These are phyloP conservation scores for Lentinula sp. DNA, from an alignment of 768 basidiomycete genomes.

Conservation along the genomic window DNA sequence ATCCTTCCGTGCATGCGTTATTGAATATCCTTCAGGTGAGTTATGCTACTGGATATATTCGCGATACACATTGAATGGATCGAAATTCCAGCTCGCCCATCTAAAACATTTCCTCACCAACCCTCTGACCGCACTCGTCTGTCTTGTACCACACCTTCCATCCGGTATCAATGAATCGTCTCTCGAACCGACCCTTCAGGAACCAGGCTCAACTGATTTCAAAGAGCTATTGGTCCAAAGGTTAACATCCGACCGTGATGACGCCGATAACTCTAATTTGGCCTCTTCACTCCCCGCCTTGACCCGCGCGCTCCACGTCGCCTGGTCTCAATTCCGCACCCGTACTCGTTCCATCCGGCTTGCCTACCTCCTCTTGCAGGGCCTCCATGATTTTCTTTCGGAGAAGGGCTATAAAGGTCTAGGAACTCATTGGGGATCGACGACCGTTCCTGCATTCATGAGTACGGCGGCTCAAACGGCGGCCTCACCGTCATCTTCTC, in stretches of 20 bases:
- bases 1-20: conserved; percentile 50
- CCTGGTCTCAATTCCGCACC: conserved; percentile 28
- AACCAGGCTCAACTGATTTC: conserved; percentile 21
- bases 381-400: conserved; percentile 38
- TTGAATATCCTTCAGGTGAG: conserved; percentile 58
- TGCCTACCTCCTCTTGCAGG: conserved; percentile 40
- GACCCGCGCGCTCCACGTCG: conserved; percentile 27
- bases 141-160: conserved; percentile 15
- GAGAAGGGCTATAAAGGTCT: conserved; percentile 36
- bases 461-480: background rate
- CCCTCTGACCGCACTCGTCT: conserved; percentile 42
- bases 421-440: conserved; percentile 17
- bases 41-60: background rate
- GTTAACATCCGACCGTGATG: conserved; percentile 10
- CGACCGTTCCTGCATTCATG: background rate
- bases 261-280: background rate
- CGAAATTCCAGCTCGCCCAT: conserved; percentile 43
- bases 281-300: conserved; percentile 20
- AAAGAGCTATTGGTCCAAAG: conserved; percentile 30
- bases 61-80: background rate
- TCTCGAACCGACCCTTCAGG: conserved; percentile 8
- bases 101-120: conserved; percentile 66
- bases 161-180: background rate
- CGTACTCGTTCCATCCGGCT: conserved; percentile 31
- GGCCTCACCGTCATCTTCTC: background rate